Conservation (phyloP, 2,329 filamentous ascomycete genomes). For the Knufia fluminis region DNA sequence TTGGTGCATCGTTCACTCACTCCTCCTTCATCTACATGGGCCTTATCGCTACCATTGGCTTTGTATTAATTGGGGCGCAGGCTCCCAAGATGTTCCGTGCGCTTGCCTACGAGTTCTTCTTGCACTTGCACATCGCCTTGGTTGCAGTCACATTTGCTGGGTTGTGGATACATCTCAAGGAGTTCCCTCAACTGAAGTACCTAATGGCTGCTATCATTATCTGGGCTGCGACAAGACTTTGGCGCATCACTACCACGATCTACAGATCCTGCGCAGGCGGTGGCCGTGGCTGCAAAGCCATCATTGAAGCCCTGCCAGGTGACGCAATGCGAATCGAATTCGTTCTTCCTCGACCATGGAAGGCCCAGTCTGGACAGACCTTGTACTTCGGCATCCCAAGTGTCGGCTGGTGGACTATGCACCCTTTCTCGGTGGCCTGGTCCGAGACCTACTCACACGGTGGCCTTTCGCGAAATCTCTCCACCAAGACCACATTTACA, state of each 20-base stretch:
- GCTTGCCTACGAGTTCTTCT: slow-evolving; percentile 94
- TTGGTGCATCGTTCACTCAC: slow-evolving; percentile 25
- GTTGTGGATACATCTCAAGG: slow-evolving; percentile 69
- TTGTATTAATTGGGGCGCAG: slow-evolving; percentile 58
- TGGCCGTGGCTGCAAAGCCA: slow-evolving; percentile 48
- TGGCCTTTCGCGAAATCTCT: slow-evolving; percentile 24
- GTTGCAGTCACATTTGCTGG: slow-evolving; percentile 59
- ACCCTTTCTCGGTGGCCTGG: slow-evolving; percentile 74
- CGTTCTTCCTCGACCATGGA: slow-evolving; percentile 56
- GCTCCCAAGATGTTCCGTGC: slow-evolving; percentile 75
- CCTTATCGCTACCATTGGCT: slow-evolving; percentile 41
- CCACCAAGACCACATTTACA: slow-evolving; percentile 12
- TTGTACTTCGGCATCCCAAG: slow-evolving; percentile 63
- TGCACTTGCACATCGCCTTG: slow-evolving; percentile 73
- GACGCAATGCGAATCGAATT: slow-evolving; percentile 63
- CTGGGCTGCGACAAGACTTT: slow-evolving; percentile 64
- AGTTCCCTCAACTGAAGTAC: slow-evolving; percentile 62
- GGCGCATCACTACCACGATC: slow-evolving; percentile 53
- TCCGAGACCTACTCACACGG: slow-evolving; percentile 40
- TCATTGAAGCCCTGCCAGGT: slow-evolving; percentile 59
- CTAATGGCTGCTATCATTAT: slow-evolving; percentile 64
- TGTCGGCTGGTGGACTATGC: slow-evolving; percentile 60
- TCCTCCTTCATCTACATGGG: slow-evolving; percentile 33
- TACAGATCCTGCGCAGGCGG: slow-evolving; percentile 54
- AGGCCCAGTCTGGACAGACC: slow-evolving; percentile 61